These are phyloP conservation scores for Penicillium brevicompactum DNA, from an alignment of 2,329 filamentous ascomycete species.

Conservation along the genomic window DNA sequence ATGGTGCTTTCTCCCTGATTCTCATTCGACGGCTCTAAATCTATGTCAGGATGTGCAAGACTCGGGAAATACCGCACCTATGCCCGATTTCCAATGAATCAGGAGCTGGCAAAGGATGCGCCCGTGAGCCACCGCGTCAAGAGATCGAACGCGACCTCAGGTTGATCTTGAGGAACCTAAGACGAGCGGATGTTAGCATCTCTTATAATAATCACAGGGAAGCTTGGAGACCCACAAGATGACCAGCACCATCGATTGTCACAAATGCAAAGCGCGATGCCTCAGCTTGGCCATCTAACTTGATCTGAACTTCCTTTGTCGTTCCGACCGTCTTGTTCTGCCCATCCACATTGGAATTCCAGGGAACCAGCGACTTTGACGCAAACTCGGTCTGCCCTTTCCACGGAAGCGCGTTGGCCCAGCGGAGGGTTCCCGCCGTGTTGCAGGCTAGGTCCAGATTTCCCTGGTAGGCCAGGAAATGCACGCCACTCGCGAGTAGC, in stretches of 20 bases:
- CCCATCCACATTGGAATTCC: conserved; percentile 15
- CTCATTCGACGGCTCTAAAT: no score
- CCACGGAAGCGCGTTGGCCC: conserved; percentile 26
- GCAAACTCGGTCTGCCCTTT: conserved; percentile 27
- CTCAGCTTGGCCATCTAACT: background rate
- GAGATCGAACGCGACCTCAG: conserved; percentile 8
- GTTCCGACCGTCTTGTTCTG: conserved; percentile 10
- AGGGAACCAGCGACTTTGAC: conserved; percentile 17
- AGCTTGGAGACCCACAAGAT: conserved; percentile 7
- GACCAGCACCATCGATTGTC: conserved; percentile 15
- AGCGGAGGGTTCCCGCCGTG: conserved; percentile 27
- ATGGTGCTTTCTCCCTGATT: no score
- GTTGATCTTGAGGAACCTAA: conserved; percentile 12
- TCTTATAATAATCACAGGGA: background rate
- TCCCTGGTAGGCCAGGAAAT: conserved; percentile 28
- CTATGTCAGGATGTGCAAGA: no score
- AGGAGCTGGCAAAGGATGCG: conserved; percentile 37
- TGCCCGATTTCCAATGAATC: no score
- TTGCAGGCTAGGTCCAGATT: conserved; percentile 31
- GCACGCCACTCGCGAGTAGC: conserved; percentile 15
- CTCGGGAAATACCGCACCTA: no score
- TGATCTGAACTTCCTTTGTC: conserved; percentile 14
- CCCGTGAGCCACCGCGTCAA: conserved; percentile 40
- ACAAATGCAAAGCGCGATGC: conserved; percentile 16
- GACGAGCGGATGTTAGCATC: background rate